Evolutionary conservation across 2,329 filamentous ascomycete genomes (phyloP), one percentile per base, ranked within the genome.

Genomic region (Phoma sp.): DNA sequence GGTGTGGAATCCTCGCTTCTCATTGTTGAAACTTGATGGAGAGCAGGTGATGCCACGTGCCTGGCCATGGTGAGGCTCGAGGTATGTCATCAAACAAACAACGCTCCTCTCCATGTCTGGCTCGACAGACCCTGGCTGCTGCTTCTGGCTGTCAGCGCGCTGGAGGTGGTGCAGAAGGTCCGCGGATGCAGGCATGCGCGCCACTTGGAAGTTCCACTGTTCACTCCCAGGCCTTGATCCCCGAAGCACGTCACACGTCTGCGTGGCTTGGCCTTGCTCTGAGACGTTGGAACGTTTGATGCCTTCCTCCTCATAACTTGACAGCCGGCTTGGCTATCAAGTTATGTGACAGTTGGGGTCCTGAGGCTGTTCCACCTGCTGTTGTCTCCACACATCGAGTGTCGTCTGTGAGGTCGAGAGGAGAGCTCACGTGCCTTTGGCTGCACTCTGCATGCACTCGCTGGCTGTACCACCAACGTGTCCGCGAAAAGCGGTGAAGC

Each of bases 281-380:
- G 65, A 65, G 61, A 65, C 62, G 51, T 55, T 51, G 60, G 58
- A 51, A 61, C 55, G 62, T 61, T 62, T 65, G 65, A 68, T 63
- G 66, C 58, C 55, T 57, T 59, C 19, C 38, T 48, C 45, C 64
- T 61, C 63, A 63, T 52, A 52, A 64, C 17, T 17, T 17, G 17
- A 17, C 17, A 53, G 69, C 69, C 67, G 69, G 71, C 66, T 51
- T 49, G 43, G 52, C 39, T 58, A 59, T 63, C 55, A 56, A 58
- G 48, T 60, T 27, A 39, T 63, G 61, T 58, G 61, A 67, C 62
- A 62, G 41, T 31, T 58, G 50, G 46, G 25, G 51, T 62, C 55
- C 60, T 56, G 50, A 57, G 51, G 61, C 61, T 55, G 60, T 64
- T 60, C 53, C 64, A 58, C 39, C 45, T 36, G 29, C 55, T 52